Evolutionary conservation across 2,329 filamentous ascomycete species (phyloP).

Genomic region (Periconia sp.): DNA sequence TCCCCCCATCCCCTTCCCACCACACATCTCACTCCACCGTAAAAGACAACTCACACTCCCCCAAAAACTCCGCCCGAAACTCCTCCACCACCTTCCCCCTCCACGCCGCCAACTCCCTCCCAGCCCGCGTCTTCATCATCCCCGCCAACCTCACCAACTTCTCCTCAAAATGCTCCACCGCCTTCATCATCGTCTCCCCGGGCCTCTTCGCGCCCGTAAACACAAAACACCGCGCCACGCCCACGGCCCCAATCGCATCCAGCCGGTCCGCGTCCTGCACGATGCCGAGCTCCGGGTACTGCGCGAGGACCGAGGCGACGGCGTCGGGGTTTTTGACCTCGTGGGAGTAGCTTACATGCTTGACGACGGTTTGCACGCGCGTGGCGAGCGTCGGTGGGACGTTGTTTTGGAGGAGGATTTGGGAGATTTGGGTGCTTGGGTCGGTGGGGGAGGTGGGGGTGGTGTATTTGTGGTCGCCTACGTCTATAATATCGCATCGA

Average conservation of each 20-base stretch:
- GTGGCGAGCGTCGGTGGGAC: slow-evolving; percentile 61
- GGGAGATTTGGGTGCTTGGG: slow-evolving; percentile 56
- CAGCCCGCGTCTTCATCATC: slow-evolving; percentile 41
- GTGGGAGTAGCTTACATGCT: slow-evolving; percentile 75
- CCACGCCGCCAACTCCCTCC: slow-evolving; percentile 16
- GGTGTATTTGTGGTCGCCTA: slow-evolving; percentile 81
- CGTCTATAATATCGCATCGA: slow-evolving; percentile 55
- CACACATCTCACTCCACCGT: not conserved
- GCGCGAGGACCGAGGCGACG: slow-evolving; percentile 62
- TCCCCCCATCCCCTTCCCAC: not conserved
- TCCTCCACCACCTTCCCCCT: slow-evolving; percentile 17
- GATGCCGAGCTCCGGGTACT: slow-evolving; percentile 73
- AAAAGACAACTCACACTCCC: slow-evolving; percentile 17
- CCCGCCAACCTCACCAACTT: slow-evolving; percentile 34
- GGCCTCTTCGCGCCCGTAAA: slow-evolving; percentile 61
- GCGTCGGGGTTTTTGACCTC: slow-evolving; percentile 67
- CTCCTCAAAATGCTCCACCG: slow-evolving; percentile 40
- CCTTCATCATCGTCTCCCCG: slow-evolving; percentile 31
- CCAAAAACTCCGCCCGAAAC: slow-evolving; percentile 15
- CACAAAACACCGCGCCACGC: slow-evolving; percentile 76
- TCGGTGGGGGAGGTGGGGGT: slow-evolving; percentile 59
- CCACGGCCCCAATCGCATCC: slow-evolving; percentile 87
- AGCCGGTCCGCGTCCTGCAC: slow-evolving; percentile 92
- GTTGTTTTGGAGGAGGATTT: slow-evolving; percentile 59
- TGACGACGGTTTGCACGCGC: slow-evolving; percentile 71